Evolutionary conservation across 2,329 filamentous ascomycete species (phyloP), one percentile per base, ranked within the genome.

Genomic region (Xylariaceae sp.): DNA sequence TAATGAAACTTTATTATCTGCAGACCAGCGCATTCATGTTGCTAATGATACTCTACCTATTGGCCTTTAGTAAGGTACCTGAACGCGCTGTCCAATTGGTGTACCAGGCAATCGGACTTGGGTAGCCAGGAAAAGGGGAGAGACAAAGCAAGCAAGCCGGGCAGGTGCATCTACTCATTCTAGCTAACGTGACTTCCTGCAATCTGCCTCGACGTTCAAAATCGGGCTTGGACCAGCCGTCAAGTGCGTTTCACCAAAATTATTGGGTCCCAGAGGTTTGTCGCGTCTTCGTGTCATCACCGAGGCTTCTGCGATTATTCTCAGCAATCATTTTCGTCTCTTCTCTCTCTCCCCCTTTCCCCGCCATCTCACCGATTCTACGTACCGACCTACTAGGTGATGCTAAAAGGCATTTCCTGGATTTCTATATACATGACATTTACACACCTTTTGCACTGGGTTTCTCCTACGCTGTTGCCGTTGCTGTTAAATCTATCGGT

Each of bases 231-330:
- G 58, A 21, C 51, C 39, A 53, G 61, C 61, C 60, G n/a, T 66
- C 62, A 54, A 51, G 47, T 65, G 13, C 60, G 66, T 68, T 65
- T 68, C 66, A 68, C 64, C 40, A 57, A 49, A 46, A 44, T 13
- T 42, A 44, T 61, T 53, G 39, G 49, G n/a, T 52, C 51, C 53
- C 56, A 51, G 44, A 33, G 20, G 36, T 57, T 53, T 44, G 42
- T 50, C 27, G 26, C 44, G 42, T 54, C 33, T 50, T 55, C 40
- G 50, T 52, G 45, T 42, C 24, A 42, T 50, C 42, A 15, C 37
- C 36, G 16, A 44, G 44, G 46, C 53, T 49, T 44, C 50, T 41
- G 24, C 35, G 18, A 29, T 46, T 24, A 20, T n/a, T 16, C 15
- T 36, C 3, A 23, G 11, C 18, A 15, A 20, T 26, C 49, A 46